These are phyloP conservation scores for Paramarasmius palmivorus DNA, from an alignment of 1,284 basidiomycete genomes.

Conservation along the genomic window DNA sequence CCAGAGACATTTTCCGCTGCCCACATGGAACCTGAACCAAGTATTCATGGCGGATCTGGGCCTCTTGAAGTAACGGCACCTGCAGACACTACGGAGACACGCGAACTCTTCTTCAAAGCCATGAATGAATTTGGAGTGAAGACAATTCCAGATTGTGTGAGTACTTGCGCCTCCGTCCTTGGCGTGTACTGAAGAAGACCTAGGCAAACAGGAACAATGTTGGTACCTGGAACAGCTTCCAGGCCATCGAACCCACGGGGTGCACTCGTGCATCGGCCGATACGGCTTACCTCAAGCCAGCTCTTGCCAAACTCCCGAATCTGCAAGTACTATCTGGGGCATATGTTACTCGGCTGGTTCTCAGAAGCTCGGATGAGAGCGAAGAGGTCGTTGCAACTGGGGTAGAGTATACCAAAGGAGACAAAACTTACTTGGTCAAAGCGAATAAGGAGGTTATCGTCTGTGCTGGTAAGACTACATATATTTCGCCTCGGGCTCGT, in stretches of 20 bases:
- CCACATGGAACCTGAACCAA: not conserved
- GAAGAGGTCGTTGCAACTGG: not conserved
- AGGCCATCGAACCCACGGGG: not conserved
- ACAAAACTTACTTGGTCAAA: not conserved
- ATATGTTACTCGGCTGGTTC: not conserved
- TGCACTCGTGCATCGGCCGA: not conserved
- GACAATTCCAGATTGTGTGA: not conserved
- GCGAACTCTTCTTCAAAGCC: not conserved
- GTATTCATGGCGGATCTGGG: not conserved
- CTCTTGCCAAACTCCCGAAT: not conserved
- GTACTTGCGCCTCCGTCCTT: not conserved
- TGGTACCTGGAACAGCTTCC: constrained; percentile 1
- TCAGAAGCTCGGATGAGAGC: not conserved
- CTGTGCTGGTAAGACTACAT: constrained; percentile 12
- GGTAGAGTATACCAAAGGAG: not conserved
- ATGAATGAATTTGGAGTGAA: constrained; percentile 1
- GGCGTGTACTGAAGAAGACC: too few species aligned
- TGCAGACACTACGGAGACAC: not conserved
- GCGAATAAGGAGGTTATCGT: constrained; percentile 14
- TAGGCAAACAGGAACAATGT: not conserved
- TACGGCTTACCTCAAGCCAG: constrained; percentile 1
- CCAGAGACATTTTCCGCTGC: not conserved
- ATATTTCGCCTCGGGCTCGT: not conserved
- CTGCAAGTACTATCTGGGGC: not conserved
- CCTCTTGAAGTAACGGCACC: not conserved